Evolutionary conservation across 345 rosid genomes (phyloP), one percentile per base, ranked within the genome.

Genomic region (Arabidopsis thaliana): DNA sequence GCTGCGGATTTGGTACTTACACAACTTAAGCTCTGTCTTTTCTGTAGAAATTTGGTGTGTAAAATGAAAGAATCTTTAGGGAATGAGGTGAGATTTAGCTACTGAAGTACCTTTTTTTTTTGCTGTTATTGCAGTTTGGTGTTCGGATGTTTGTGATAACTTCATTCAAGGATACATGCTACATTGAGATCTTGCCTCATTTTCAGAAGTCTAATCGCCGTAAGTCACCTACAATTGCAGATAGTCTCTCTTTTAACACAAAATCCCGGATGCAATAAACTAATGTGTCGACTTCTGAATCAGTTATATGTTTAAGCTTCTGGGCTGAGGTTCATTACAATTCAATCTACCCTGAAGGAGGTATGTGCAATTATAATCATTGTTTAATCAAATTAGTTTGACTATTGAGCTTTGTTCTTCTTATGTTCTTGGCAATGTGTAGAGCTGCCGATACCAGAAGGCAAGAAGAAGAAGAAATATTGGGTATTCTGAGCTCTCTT

Each of bases 261-360:
- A 53, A 23, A 40, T 50, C 48, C 59, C 41, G 38, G 22, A 9
- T 14, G 16, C 4, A 33, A 20, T 10, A n/a, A 48, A 48, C 34
- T 8, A 3, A 28, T 56, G 42, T 65, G 49, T 37, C 49, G 53
- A 36, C 33, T 73, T 63, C 16, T 74, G 67, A 41, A 41, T 61
- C 91, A 90, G 99, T 90, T 69, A 85, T 95, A 69, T 92, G 79
- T 85, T 79, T 88, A 83, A 95, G 97, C 81, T 95, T 95, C 73
- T 95, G 97, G 99, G 97, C 96, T 3, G 97, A 90, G 78, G 99
- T 95, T 79, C 97, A 95, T 80, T 92, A 95, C 85, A 95, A 95
- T 73, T 92, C 99, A 7, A 87, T 95, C 6, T 90, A 92, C 80
- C 93, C 97, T 3, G 89, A 81, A 83, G 97, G 85, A 90, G 99